Evolutionary conservation across 495 filamentous ascomycete genomes (phyloP), one percentile per base, ranked within the genome.

Genomic region (Penicillium samsonianum): DNA sequence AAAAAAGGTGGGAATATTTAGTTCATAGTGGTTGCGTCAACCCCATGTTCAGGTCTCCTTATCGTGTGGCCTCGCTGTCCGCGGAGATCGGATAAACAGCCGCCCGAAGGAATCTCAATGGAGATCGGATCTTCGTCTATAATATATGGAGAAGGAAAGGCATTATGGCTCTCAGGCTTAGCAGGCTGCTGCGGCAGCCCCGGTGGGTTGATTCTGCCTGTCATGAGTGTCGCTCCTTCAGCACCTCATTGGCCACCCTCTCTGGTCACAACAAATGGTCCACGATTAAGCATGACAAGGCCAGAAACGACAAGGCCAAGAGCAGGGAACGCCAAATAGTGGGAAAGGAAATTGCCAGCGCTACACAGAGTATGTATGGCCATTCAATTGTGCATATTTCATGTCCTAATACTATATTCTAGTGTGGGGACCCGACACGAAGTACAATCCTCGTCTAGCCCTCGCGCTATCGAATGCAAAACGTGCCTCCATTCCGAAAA

Each of bases 211-310:
- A 25, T 31, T 37, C 26, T 30, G 37, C 43, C 28, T 70, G 63
- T 49, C 50, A 62, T 56, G 19, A 57, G 16, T 64, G 61, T 55
- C 70, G 74, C 37, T 58, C 61, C 50, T 87, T 92, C 67, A 76
- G 79, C 28, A 79, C 79, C 19, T 79, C 78, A 19, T 46, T 81
- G 2, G 28, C 61, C 5, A 60, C 78, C 7, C 72, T 72, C 30
- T 89, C 89, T 43, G 92, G 92, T 33, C 91, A 96, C 73, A 96
- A 84, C 69, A 85, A 88, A 68, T 99, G 94, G 94, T 90, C 90
- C 35, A 94, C 92, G 60, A 97, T 97, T 73, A 89, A 86, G 61
- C 95, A 99, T 69, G 90, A 92, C 74, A 99, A 99, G 72, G 90
- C 83, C 38, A 87, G 84, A 61, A 84, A 84, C 59, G 92, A 97